Conservation (phyloP, 2,329 filamentous ascomycete genomes). For the Fusarium oxysporum region DNA sequence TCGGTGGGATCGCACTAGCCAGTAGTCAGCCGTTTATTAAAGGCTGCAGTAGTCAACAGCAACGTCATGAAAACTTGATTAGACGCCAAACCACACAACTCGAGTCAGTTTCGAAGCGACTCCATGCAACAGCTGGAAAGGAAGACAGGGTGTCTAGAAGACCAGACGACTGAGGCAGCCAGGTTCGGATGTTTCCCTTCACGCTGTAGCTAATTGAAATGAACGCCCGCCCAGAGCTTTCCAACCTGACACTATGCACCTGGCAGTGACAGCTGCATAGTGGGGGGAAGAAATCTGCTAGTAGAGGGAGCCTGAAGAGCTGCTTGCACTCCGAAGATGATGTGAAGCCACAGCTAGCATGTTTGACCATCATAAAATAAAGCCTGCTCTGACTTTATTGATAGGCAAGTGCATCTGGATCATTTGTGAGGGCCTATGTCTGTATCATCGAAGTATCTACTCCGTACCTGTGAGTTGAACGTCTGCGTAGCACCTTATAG, state of each 20-base stretch:
- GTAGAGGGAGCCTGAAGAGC: background rate
- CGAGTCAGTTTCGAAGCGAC: background rate
- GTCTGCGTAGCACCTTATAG: background rate
- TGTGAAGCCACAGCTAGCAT: background rate
- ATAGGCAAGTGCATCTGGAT: background rate
- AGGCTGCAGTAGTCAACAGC: conserved; percentile 16
- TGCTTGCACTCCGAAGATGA: background rate
- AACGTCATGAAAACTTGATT: conserved; percentile 23
- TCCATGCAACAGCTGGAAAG: background rate
- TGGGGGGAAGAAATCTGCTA: conserved; percentile 37
- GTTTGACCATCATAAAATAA: background rate
- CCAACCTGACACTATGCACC: conserved; percentile 35
- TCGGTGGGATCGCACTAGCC: conserved; percentile 35
- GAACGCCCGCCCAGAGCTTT: conserved; percentile 13
- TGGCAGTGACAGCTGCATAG: conserved; percentile 41
- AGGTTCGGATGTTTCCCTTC: conserved; percentile 4
- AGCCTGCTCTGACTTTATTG: background rate
- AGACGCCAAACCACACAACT: conserved; percentile 13
- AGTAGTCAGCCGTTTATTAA: conserved; percentile 31
- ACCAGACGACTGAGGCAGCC: background rate
- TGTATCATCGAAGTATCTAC: background rate
- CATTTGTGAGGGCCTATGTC: background rate
- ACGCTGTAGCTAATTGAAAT: conserved; percentile 24
- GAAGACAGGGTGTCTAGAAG: background rate
- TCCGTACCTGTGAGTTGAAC: background rate